phyloP scores from a whole-genome alignment of 306 rosid species.

The Rubus parviflorus region DNA sequence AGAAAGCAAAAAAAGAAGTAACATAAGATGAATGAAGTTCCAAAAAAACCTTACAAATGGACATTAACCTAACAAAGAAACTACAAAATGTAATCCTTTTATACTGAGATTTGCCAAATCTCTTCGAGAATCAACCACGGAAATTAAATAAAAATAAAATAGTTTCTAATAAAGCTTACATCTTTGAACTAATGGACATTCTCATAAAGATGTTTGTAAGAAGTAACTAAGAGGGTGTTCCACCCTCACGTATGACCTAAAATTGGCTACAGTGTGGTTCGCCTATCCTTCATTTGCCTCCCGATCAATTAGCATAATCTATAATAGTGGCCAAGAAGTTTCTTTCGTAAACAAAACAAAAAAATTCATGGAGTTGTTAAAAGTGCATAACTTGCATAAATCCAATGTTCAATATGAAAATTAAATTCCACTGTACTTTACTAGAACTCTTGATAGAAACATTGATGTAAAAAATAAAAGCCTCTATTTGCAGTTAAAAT shows the following conservation, averaged over 20 bases:
- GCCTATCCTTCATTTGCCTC: not conserved
- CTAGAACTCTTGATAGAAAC: not conserved
- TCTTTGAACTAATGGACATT: not conserved
- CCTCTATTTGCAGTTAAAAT: not conserved
- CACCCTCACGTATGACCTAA: not conserved
- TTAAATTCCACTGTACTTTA: not conserved
- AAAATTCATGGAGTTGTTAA: not conserved
- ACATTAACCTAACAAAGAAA: not conserved
- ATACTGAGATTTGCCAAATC: not conserved
- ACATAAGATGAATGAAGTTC: not conserved
- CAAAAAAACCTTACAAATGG: not conserved
- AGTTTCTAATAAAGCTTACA: not conserved
- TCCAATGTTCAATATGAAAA: not conserved
- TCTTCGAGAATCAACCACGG: constrained; percentile 1
- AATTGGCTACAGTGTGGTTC: not conserved
- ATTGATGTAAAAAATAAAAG: not conserved
- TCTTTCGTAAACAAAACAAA: too few relatives aligned
- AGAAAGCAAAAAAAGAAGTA: not conserved
- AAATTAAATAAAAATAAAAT: not conserved
- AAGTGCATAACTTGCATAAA: constrained; percentile 1
- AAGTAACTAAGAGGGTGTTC: not conserved
- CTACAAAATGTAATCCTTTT: not conserved
- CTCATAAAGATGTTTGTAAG: not conserved
- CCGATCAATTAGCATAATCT: too few relatives aligned
- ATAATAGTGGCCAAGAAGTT: not conserved